Base-by-base conservation (phyloP, 495 filamentous ascomycete species). In the Poronia punctata region DNA sequence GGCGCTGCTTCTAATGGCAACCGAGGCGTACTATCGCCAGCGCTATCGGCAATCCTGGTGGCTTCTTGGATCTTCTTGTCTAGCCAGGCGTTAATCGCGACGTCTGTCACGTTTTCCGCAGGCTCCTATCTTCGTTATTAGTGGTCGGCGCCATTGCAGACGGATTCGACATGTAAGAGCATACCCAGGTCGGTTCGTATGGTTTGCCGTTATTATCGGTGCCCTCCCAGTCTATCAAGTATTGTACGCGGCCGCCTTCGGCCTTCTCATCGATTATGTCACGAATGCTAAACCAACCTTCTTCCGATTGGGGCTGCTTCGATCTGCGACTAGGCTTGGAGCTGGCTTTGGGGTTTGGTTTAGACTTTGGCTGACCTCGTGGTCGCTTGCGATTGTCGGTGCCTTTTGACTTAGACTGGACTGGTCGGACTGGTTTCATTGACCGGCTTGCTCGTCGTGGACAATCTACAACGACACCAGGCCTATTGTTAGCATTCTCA, bases 131-230 rank as follows among this genome's bases (percentile, higher is more conserved):
- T 14, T 11, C 1, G 17, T 15, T 14, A 31, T 43, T 14, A 56
- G 39, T 35, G 16, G 11, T 9, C 6, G 11, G 29, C 34, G 21
- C 27, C 2, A 38, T 31, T 4, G 17, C n/a, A 23, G n/a, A 25
- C 28, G 1, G 31, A 26, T 6, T 21, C 28, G 10, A 19, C 7
- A 22, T 27, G 26, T 22, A 23, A 3, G 12, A 32, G 40, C 53
- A 14, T 66, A 70, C 67, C 67, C 67, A 71, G 33, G 54, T 60
- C 14, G 60, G 63, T 15, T 43, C 19, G 44, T 63, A 63, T 1
- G 17, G 35, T 39, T 58, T 38, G 11, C 66, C 63, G 14, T 57
- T 60, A 10, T 36, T 29, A 35, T 67, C 61, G 35, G 59, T 49
- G 25, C 57, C 53, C 5, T 49, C 60, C 67, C 66, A 70, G 37